Evolutionary conservation across 2,329 filamentous ascomycete species (phyloP), one percentile per base, ranked within the genome.

Genomic region (Amauroascus niger): DNA sequence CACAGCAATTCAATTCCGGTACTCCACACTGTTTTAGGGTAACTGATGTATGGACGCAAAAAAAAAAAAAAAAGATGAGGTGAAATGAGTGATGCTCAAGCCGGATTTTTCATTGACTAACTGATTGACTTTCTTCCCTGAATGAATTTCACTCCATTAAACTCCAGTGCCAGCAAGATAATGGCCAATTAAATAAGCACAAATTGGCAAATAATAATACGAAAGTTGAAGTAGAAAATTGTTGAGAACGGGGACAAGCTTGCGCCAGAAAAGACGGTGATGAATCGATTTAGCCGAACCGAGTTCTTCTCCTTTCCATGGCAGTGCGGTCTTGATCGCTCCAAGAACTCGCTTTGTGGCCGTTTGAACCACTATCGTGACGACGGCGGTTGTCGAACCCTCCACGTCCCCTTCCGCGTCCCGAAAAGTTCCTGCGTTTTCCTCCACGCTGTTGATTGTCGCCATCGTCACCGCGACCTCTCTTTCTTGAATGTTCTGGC

Each of bases 301-400:
- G 68, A 65, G 73, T 72, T 66, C 73, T 76, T 60, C 74, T 68
- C 52, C 71, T 72, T 56, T 76, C 74, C 59, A 74, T 63, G 4
- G 72, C 73, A 49, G 61, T 53, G 49, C 58, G 58, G 60, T 76
- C 74, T 58, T 72, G 69, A 35, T 75, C 71, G 53, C 65, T 71
- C 57, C 40, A 37, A 22, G 18, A 35, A 26, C 41, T 47, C 41
- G 40, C 24, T 47, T 32, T 49, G 18, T 18, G 28, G 32, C 65
- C 61, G 51, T 66, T 62, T 58, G 66, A 61, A 58, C 56, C 59
- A 11, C 52, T 39, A 16, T 44, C 22, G 32, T 60, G 55, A 20
- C 55, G 53, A 18, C 43, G 50, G 24, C 57, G 57, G 18, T 57
- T 55, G 18, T 55, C 54, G 43, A 51, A 56, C 33, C 58, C 59